Percentiles rank a stretch among this genome's conserved stretches.
Evolutionary conservation across 495 filamentous ascomycete genomes (phyloP).

Genomic region (Annulohypoxylon stygium): DNA sequence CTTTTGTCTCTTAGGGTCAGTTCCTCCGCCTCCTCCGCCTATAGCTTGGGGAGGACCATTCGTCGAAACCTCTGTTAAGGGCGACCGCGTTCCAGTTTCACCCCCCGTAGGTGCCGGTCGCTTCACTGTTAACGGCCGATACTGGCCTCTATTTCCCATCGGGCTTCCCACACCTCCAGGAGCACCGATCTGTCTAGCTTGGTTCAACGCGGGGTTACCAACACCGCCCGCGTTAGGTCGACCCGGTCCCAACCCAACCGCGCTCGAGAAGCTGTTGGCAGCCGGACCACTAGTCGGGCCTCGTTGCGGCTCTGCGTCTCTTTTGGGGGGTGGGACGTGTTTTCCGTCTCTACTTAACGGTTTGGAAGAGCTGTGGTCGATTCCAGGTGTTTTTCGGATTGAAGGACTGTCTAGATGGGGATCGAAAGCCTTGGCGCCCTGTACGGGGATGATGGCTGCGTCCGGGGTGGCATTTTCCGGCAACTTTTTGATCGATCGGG

Average conservation of each 20-base stretch:
- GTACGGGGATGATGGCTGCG: slow-evolving; percentile 53
- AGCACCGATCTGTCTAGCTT: slow-evolving; percentile 78
- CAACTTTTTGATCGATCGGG: slow-evolving; percentile 69
- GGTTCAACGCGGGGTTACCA: slow-evolving; percentile 77
- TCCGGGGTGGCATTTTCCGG: slow-evolving; percentile 52
- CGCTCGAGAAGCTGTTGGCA: slow-evolving; percentile 29
- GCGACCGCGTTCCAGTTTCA: slow-evolving; percentile 45
- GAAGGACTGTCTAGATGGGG: slow-evolving; percentile 86
- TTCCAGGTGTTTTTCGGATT: slow-evolving; percentile 88
- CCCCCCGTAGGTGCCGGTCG: slow-evolving; percentile 54
- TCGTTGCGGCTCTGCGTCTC: slow-evolving; percentile 38
- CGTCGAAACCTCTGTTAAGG: slow-evolving; percentile 57
- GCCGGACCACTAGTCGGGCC: slow-evolving; percentile 20
- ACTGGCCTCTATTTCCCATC: slow-evolving; percentile 68
- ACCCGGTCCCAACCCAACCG: slow-evolving; percentile 49
- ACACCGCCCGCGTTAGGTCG: slow-evolving; percentile 57
- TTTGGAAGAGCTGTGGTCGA: slow-evolving; percentile 81
- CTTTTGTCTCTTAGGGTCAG: slow-evolving; percentile 60
- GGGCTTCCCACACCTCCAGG: slow-evolving; percentile 70
- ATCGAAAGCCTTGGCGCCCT: slow-evolving; percentile 75
- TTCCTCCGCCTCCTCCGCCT: slow-evolving; percentile 33
- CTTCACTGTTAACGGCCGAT: slow-evolving; percentile 72
- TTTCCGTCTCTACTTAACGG: slow-evolving; percentile 68
- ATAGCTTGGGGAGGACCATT: slow-evolving; percentile 48
- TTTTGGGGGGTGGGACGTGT: slow-evolving; percentile 55